Base-by-base conservation (phyloP, 176 grass and related monocot genomes). In the Carex kokanica region DNA sequence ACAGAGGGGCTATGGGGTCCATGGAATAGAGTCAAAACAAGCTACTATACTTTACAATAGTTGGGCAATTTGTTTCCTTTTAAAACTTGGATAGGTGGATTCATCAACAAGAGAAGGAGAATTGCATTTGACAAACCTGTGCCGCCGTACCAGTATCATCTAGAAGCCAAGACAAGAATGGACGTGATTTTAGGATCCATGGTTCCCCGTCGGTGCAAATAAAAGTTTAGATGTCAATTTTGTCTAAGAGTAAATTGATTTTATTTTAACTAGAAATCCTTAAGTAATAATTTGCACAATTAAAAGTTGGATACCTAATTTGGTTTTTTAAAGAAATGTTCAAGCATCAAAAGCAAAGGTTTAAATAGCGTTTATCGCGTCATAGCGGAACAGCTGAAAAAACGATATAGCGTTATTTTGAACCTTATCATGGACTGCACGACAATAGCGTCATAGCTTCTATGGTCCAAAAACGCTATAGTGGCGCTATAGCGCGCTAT, bases 21-120 rank as follows among this genome's bases (percentile, higher is more conserved):
- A 74, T 10, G 20, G 45, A 78, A 13, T 55, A 10, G 51, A 78
- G 73, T 78, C 73, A 78, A 78, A 78, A 14, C 51, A 31, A 53
- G 73, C 51, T 78, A 56, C 73, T 18, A 32, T 56, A 78, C 29
- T 78, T 78, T 52, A 31, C 5, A 70, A 55, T 24, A 56, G 51
- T 31, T 56, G 51, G 24, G 2, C 13, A 29, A 17, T 24, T 78
- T 55, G 13, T 54, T 31, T 17, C 29, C 21, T 77, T 77, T 31
- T 77, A 51, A 78, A 75, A 78, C 29, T 55, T 55, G 73, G 73
- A 78, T 54, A 9, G 73, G 17, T 77, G 49, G 73, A 77, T 55
- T 77, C 49, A 56, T 32, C 12, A 8, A 56, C 73, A 78, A 78
- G 24, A 78, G 56, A 78, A 78, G 73, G 51, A 78, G 73, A 55